These are phyloP conservation scores for Macaranga tanarius DNA, from an alignment of 441 rosid genomes.

Conservation along the genomic window DNA sequence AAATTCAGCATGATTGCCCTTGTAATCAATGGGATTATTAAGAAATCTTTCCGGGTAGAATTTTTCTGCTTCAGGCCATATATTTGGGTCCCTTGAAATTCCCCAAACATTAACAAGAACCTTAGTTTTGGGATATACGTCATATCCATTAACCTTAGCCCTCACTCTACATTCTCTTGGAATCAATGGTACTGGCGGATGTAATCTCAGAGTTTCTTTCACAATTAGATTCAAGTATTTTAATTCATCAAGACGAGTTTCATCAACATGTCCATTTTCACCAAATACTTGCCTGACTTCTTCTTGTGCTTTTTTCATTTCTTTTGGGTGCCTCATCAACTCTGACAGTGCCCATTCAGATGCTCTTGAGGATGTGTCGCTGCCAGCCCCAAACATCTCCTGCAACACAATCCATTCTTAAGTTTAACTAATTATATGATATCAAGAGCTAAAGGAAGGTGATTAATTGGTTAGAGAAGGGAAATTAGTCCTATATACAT, in stretches of 20 bases:
- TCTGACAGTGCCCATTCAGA: not conserved
- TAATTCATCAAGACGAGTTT: not conserved
- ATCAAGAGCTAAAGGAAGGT: too few species aligned
- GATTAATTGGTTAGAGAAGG: too few species aligned
- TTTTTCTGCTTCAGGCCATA: not conserved
- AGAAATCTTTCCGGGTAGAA: not conserved
- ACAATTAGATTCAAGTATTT: not conserved
- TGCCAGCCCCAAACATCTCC: not conserved
- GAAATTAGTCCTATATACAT: too few species aligned
- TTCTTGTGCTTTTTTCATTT: not conserved
- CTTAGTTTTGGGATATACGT: not conserved
- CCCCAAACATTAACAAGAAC: not conserved
- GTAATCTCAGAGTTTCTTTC: conserved; percentile 3
- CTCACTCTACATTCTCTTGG: not conserved
- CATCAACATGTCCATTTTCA: not conserved
- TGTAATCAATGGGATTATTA: not conserved
- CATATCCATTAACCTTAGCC: not conserved
- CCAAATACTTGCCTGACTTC: not conserved
- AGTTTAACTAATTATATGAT: too few species aligned
- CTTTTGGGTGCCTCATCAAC: not conserved
- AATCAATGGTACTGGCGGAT: not conserved
- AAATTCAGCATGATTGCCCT: not conserved
- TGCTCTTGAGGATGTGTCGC: not conserved
- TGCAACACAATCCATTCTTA: too few species aligned
- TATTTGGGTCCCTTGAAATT: not conserved